Conservation (phyloP, 768 basidiomycete genomes). For the Collybiopsis luxurians region DNA sequence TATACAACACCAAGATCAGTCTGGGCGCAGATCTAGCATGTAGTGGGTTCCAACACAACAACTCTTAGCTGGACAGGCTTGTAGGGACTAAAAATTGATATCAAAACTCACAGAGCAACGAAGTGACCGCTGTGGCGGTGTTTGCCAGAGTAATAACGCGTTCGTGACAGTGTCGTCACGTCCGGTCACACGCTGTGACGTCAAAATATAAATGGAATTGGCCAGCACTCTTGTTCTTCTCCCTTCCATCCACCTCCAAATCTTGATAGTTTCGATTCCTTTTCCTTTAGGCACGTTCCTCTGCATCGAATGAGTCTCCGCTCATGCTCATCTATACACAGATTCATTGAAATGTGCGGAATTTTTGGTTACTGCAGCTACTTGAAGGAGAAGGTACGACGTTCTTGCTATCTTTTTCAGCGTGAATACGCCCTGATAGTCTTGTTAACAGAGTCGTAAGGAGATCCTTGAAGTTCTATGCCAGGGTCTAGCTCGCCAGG, state of each 20-base stretch:
- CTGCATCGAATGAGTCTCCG: neutral
- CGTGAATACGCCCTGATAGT: neutral
- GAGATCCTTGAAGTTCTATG: conserved; percentile 89
- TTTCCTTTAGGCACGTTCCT: neutral
- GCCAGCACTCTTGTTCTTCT: neutral
- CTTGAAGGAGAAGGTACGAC: conserved; percentile 66
- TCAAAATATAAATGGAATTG: neutral
- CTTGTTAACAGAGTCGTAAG: conserved; percentile 66
- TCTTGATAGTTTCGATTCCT: neutral
- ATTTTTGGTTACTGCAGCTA: conserved; percentile 79
- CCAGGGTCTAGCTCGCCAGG: conserved; percentile 89
- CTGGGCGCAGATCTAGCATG: no score
- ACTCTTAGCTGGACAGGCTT: no score
- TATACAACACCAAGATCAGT: no score
- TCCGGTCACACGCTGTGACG: neutral
- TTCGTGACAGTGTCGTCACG: neutral
- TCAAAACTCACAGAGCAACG: no score
- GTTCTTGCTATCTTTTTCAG: neutral
- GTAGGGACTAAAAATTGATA: no score
- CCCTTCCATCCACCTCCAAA: conserved; percentile 5
- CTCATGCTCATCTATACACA: neutral
- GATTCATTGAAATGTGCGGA: conserved; percentile 52
- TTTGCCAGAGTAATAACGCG: neutral
- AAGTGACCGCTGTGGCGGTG: neutral
- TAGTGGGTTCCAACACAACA: no score